Evolutionary conservation across 495 filamentous ascomycete genomes (phyloP).

Genomic region (Trichoderma asperelloides): DNA sequence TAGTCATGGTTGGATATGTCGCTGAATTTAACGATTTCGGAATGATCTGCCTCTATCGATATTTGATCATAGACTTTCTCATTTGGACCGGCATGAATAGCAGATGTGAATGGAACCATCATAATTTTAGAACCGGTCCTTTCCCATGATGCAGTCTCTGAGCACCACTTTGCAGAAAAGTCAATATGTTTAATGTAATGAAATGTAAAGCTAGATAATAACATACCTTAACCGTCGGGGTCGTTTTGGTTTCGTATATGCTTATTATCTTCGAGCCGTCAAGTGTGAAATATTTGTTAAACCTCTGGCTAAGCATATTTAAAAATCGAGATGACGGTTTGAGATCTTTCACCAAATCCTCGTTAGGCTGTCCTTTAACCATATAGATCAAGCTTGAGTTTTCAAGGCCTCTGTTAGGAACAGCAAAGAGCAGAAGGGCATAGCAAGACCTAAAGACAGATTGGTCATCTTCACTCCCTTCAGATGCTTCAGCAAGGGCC

Average conservation of each 20-base stretch:
- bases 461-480: slow-evolving; percentile 12
- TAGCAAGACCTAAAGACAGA: slow-evolving; percentile 12
- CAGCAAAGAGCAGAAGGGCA: slow-evolving; percentile 20
- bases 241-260: slow-evolving; percentile 16
- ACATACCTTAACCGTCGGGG: slow-evolving; percentile 13
- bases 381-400: slow-evolving; percentile 14
- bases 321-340: slow-evolving; percentile 9
- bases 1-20: slow-evolving; percentile 5
- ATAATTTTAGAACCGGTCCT: slow-evolving; percentile 9
- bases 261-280: slow-evolving; percentile 14
- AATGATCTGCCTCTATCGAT: slow-evolving; percentile 9
- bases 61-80: neutral
- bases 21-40: slow-evolving; percentile 9
- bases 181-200: too few relatives aligned
- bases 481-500: slow-evolving; percentile 4
- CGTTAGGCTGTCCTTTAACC: slow-evolving; percentile 14
- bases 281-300: slow-evolving; percentile 14
- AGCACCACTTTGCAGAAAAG: slow-evolving; percentile 1
- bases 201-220: neutral
- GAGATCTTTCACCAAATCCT: slow-evolving; percentile 12
- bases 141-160: slow-evolving; percentile 7
- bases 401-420: slow-evolving; percentile 20
- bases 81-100: slow-evolving; percentile 4
- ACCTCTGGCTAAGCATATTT: slow-evolving; percentile 12
- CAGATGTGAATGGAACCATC: slow-evolving; percentile 9